A percentile compares a stretch with the other conserved stretches of the same genome.
Conservation (phyloP, 495 filamentous ascomycete species). For the Lichina pygmaea region DNA sequence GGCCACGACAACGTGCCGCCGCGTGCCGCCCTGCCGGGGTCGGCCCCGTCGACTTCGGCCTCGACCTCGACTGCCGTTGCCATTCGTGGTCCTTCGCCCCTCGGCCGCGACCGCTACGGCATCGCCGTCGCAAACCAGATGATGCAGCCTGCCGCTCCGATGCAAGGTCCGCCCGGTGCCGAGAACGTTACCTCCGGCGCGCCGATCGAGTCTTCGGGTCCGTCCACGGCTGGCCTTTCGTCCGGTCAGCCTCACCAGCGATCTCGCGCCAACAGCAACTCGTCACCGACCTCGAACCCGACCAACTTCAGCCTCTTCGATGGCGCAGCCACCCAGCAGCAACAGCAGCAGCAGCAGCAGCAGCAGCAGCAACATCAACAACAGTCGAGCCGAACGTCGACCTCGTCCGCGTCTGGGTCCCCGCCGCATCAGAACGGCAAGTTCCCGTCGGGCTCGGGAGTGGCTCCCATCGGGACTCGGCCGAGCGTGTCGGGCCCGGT, state of each 20-base stretch:
- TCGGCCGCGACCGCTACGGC: conserved; percentile 30
- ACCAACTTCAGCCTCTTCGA: conserved; percentile 40
- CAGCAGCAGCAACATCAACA: conserved; percentile 13
- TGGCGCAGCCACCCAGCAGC: conserved; percentile 15
- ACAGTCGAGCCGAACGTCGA: conserved; percentile 63
- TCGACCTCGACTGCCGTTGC: conserved; percentile 8
- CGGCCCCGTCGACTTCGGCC: conserved; percentile 23
- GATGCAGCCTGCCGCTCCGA: conserved; percentile 10
- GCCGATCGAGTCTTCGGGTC: not conserved
- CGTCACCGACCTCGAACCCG: conserved; percentile 50
- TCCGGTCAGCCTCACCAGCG: conserved; percentile 29
- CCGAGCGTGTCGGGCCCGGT: conserved; percentile 26
- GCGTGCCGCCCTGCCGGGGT: conserved; percentile 29
- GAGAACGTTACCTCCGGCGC: too few relatives aligned
- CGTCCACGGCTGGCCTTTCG: conserved; percentile 13
- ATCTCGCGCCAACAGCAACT: conserved; percentile 67
- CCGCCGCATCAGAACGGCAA: conserved; percentile 42
- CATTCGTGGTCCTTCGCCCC: conserved; percentile 26
- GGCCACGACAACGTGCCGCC: conserved; percentile 31
- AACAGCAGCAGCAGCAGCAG: too few relatives aligned
- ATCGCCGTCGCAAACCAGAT: conserved; percentile 14
- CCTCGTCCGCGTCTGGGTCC: conserved; percentile 73
- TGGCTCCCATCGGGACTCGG: conserved; percentile 85
- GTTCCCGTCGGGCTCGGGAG: conserved; percentile 32
- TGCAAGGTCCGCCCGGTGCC: conserved; percentile 1